Base-by-base conservation (phyloP, 345 rosid genomes). In the Fremontodendron californicum region DNA sequence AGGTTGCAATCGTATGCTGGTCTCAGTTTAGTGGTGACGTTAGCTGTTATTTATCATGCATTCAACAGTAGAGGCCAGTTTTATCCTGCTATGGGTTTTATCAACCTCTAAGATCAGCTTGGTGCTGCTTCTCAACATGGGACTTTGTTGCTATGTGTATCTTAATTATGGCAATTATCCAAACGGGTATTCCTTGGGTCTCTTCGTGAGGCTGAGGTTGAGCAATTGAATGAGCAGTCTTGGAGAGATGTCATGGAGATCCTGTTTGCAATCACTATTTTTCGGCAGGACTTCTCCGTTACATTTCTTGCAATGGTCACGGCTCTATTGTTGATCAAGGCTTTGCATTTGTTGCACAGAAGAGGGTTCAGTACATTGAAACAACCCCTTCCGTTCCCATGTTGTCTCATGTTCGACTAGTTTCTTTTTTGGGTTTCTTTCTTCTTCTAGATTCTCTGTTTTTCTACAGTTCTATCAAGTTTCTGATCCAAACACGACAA, bases 221-320 rank as follows among this genome's bases (percentile, higher is more conserved):
- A 95, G 88, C 86, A 98, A 63, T 79, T 95, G 82, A 95, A 95
- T 73, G 99, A 95, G 81, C 98, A 93, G 63, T 89, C 93, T 0
- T 91, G 96, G 97, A 91, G 99, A 67, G 99, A 95, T 80, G 86
- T 91, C 58, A 93, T 95, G 98, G 98, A 95, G 84, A 89, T 93
- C 74, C 97, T 95, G 77, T 95, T 95, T 71, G 99, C 97, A 2
- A 87, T 95, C 65, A 95, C 98, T 9, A 95, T 95, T 12, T 95
- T 93, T 77, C 78, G 99, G 80, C 97, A 95, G 81, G 99, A 95
- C 63, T 93, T 93, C 81, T 95, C 98, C 0, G 90, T 89, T 46
- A 74, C 87, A 0, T 95, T 95, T 80, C 86, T 95, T 55, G 87
- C 94, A n/a, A 89, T 93, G 97, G 97, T 95, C 25, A 90, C 93